These are phyloP conservation scores for Hyparrhenia diplandra DNA, from an alignment of 176 grass and related monocot genomes.

Conservation along the genomic window DNA sequence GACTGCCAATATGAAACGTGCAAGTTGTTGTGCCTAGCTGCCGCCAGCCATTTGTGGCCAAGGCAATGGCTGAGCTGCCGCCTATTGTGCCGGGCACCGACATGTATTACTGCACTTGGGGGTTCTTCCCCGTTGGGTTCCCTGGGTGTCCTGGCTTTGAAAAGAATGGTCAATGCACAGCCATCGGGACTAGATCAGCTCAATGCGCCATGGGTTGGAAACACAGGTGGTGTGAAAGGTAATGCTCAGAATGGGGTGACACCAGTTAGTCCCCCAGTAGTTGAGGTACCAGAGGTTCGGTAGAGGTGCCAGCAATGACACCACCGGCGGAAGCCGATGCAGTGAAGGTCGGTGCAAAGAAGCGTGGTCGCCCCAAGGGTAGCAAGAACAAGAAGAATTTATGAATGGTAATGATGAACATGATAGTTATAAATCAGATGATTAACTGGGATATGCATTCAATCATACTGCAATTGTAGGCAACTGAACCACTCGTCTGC, in stretches of 20 bases:
- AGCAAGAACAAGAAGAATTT: conserved; percentile 55
- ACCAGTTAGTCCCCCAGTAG: conserved; percentile 1
- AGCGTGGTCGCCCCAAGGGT: conserved; percentile 54
- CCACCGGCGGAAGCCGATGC: conserved; percentile 14
- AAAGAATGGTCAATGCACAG: conserved; percentile 34
- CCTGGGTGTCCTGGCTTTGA: conserved; percentile 58
- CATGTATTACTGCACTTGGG: conserved; percentile 95
- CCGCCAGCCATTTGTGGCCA: conserved; percentile 55
- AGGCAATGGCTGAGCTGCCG: conserved; percentile 51
- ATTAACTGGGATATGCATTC: neutral
- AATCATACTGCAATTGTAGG: neutral
- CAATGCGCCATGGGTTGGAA: conserved; percentile 17
- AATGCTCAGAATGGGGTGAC: conserved; percentile 29
- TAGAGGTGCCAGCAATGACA: neutral
- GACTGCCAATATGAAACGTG: conserved; percentile 45
- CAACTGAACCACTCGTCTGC: neutral
- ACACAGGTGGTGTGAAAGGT: neutral
- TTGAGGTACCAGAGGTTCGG: neutral
- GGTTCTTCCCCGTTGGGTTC: conserved; percentile 89
- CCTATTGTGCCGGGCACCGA: conserved; percentile 76
- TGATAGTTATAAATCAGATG: neutral
- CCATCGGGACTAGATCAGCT: conserved; percentile 10
- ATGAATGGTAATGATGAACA: conserved; percentile 22
- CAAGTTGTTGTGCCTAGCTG: conserved; percentile 64
- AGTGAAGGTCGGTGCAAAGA: conserved; percentile 45